Conservation (phyloP, 352 stramenopile genomes). For the Globisporangium takayamanum region DNA sequence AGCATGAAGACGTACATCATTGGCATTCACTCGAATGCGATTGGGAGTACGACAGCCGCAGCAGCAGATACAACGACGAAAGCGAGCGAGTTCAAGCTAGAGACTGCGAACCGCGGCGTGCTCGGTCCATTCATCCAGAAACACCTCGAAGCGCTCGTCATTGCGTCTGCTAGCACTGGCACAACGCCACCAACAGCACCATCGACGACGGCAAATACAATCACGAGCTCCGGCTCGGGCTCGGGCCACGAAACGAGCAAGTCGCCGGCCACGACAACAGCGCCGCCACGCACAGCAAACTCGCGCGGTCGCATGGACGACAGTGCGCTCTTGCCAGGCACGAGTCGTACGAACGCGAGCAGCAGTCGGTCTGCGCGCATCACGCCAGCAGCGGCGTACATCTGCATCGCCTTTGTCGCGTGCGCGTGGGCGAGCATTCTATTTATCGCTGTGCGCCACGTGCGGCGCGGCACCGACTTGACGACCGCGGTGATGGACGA, state of each 20-base stretch:
- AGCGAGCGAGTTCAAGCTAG: conserved; percentile 22
- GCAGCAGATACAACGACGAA: conserved; percentile 8
- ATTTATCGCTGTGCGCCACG: conserved; percentile 38
- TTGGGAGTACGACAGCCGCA: conserved; percentile 13
- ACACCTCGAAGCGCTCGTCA: conserved; percentile 30
- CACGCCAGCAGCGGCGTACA: conserved; percentile 29
- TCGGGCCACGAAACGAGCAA: too few relatives aligned
- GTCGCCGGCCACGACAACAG: not conserved
- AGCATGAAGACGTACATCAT: conserved; percentile 54
- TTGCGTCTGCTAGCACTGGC: conserved; percentile 12
- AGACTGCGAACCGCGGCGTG: conserved; percentile 41
- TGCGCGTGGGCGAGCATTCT: conserved; percentile 41
- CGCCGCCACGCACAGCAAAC: not conserved
- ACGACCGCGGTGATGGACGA: not conserved
- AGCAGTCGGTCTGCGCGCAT: conserved; percentile 13
- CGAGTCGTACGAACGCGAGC: not conserved
- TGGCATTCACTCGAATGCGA: conserved; percentile 44
- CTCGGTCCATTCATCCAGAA: conserved; percentile 44
- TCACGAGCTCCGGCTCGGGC: too few relatives aligned
- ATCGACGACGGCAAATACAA: too few relatives aligned
- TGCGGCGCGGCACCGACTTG: conserved; percentile 5
- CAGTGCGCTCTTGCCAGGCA: not conserved
- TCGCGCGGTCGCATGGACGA: not conserved
- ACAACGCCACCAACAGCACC: too few relatives aligned
- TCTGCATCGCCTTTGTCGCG: conserved; percentile 46